Conservation (phyloP, 495 filamentous ascomycete species). For the Xylaria palmicola region DNA sequence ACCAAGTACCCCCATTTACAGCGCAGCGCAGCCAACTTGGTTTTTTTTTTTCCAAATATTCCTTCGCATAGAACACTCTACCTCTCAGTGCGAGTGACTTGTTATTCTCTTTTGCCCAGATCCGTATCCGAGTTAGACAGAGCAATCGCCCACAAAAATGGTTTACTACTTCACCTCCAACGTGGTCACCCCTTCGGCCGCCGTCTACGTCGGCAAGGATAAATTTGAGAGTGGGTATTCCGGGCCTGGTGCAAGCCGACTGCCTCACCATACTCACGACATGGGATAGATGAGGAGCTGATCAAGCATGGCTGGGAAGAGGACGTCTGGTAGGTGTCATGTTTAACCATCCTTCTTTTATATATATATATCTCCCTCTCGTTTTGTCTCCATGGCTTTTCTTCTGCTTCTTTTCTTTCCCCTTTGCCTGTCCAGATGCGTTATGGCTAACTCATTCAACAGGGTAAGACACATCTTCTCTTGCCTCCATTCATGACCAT, state of each 20-base stretch:
- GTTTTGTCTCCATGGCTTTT: background rate
- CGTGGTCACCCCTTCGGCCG: slow-evolving; percentile 66
- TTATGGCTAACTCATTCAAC: background rate
- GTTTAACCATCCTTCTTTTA: background rate
- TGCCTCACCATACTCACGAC: slow-evolving; percentile 27
- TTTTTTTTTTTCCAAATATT: background rate
- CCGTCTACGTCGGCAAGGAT: slow-evolving; percentile 96
- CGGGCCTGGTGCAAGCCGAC: slow-evolving; percentile 14
- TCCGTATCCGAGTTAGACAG: background rate
- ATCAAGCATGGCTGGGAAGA: slow-evolving; percentile 91
- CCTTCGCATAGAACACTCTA: no score
- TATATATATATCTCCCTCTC: background rate
- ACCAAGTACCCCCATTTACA: background rate
- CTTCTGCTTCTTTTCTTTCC: background rate
- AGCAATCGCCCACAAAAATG: slow-evolving; percentile 53
- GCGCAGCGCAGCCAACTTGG: background rate
- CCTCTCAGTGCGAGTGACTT: no score
- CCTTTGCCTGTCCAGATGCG: slow-evolving; percentile 9
- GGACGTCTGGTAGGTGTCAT: slow-evolving; percentile 77
- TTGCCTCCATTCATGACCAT: background rate
- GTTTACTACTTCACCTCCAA: slow-evolving; percentile 95
- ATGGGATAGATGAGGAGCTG: slow-evolving; percentile 80
- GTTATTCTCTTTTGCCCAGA: background rate
- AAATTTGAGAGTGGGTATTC: slow-evolving; percentile 87
- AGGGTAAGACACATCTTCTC: slow-evolving; percentile 27